phyloP scores from a whole-genome alignment of 169 alveolate species.

The Plasmodium knowlesi region DNA sequence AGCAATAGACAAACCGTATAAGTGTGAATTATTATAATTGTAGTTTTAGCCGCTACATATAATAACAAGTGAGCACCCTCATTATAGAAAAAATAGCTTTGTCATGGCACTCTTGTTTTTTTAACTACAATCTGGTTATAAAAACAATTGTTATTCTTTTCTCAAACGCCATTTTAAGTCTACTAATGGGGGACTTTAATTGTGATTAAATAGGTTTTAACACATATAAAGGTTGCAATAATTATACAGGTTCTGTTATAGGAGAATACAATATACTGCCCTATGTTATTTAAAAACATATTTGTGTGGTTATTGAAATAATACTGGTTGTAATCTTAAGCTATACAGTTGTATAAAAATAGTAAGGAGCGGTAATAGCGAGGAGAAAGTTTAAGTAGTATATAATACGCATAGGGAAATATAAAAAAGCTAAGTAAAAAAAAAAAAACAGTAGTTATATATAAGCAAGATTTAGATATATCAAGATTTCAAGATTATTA shows the following conservation, averaged over 20 bases:
- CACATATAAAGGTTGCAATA: neutral
- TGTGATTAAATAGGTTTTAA: neutral
- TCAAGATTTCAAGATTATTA: neutral
- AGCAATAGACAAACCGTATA: neutral
- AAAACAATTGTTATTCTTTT: neutral
- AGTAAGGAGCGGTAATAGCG: neutral
- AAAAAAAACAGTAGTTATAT: neutral
- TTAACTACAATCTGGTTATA: no score
- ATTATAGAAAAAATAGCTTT: neutral
- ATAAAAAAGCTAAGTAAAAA: neutral
- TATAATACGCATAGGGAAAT: neutral
- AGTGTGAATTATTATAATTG: neutral
- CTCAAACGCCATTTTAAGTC: neutral
- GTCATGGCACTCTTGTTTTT: neutral
- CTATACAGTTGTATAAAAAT: neutral
- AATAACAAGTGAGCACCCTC: neutral
- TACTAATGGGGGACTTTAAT: neutral
- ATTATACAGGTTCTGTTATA: neutral
- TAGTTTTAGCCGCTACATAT: neutral
- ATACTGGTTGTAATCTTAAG: neutral
- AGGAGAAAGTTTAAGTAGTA: neutral
- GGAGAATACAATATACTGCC: no score
- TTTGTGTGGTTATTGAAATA: no score
- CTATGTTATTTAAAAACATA: no score
- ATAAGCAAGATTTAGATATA: neutral